Conservation (phyloP, 1,284 basidiomycete genomes). For the Polyporus tsugae region DNA sequence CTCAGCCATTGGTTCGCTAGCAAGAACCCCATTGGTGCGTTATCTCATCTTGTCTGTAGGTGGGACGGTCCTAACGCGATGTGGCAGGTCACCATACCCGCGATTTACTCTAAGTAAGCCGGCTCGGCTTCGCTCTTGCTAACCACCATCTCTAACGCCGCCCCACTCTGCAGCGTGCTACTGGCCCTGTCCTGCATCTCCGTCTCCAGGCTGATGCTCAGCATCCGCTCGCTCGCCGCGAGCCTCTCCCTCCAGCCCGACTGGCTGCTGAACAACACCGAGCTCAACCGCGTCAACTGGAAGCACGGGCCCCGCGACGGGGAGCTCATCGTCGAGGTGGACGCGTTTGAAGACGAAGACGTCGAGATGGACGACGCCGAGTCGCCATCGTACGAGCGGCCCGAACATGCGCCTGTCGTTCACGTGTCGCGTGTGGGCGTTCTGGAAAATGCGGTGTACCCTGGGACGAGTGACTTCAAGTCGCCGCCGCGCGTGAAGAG, state of each 20-base stretch:
- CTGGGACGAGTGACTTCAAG: slow-evolving; percentile 30
- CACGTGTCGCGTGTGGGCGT: slow-evolving; percentile 32
- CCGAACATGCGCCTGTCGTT: slow-evolving; percentile 16
- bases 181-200: slow-evolving; percentile 37
- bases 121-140: too few relatives aligned
- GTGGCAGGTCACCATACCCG: slow-evolving; percentile 33
- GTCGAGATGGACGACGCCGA: slow-evolving; percentile 24
- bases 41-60: too few relatives aligned
- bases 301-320: slow-evolving; percentile 32
- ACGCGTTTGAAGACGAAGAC: slow-evolving; percentile 27
- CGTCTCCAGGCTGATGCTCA: slow-evolving; percentile 44
- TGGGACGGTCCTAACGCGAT: not conserved
- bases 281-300: slow-evolving; percentile 42
- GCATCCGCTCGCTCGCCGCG: slow-evolving; percentile 42
- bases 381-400: slow-evolving; percentile 11
- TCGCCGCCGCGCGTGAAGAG: slow-evolving; percentile 24
- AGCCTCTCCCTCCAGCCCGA: slow-evolving; percentile 37
- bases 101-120: slow-evolving; percentile 37
- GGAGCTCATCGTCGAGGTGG: slow-evolving; percentile 41
- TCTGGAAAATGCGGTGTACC: slow-evolving; percentile 29
- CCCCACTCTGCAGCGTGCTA: slow-evolving; percentile 31
- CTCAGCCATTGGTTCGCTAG: slow-evolving; percentile 29
- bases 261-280: slow-evolving; percentile 43
- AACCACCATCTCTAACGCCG: too few relatives aligned
- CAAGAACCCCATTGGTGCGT: slow-evolving; percentile 27